phyloP scores from a whole-genome alignment of 495 filamentous ascomycete species.

The Hypoxylon cercidicola region DNA sequence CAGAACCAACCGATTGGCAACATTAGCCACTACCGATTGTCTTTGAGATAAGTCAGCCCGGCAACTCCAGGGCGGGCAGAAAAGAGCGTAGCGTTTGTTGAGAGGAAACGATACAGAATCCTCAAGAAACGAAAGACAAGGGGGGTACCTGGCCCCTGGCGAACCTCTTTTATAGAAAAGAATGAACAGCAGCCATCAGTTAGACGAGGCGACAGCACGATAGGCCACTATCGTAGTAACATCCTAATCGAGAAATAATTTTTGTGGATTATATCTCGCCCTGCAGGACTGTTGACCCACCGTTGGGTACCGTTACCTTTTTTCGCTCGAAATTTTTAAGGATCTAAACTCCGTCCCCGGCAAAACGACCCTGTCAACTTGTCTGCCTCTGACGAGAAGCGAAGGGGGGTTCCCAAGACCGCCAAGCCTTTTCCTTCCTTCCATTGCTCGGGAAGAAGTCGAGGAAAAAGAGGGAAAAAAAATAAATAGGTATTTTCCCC shows the following conservation, averaged over 20 bases:
- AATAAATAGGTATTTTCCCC: conserved; percentile 17
- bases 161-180: neutral
- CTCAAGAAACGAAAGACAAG: conserved; percentile 17
- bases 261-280: conserved; percentile 27
- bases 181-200: conserved; percentile 27
- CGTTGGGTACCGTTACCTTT: conserved; percentile 41
- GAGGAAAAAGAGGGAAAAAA: conserved; percentile 17
- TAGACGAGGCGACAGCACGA: conserved; percentile 36
- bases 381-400: conserved; percentile 20
- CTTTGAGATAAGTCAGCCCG: conserved; percentile 1
- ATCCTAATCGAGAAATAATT: conserved; percentile 21
- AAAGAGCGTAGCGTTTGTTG: neutral
- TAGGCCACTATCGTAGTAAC: conserved; percentile 32
- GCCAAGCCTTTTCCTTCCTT: conserved; percentile 22
- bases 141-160: conserved; percentile 11
- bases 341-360: conserved; percentile 31
- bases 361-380: conserved; percentile 16
- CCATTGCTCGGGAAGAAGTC: conserved; percentile 14
- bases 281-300: conserved; percentile 35
- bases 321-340: conserved; percentile 23
- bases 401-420: conserved; percentile 1
- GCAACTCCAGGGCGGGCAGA: conserved; percentile 5
- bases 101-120: neutral
- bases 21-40: conserved; percentile 23
- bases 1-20: conserved; percentile 20